These are phyloP conservation scores for Fomitopsis serialis DNA, from an alignment of 768 basidiomycete genomes.

Conservation along the genomic window DNA sequence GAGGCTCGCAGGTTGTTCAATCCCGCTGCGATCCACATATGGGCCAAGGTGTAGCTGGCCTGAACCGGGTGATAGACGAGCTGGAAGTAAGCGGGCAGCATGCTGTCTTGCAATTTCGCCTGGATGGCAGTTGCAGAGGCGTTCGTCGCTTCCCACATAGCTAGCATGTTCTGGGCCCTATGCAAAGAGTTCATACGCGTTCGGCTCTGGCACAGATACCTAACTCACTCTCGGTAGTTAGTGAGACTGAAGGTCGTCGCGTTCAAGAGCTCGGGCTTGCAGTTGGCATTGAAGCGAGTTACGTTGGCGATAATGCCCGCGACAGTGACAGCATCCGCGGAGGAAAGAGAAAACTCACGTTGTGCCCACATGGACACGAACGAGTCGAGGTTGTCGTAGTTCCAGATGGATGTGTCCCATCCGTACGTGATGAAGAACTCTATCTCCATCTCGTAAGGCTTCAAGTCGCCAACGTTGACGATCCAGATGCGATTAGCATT, in stretches of 20 bases:
- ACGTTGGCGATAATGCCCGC: conserved; percentile 50
- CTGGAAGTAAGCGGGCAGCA: conserved; percentile 63
- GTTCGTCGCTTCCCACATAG: conserved; percentile 44
- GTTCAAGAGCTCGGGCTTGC: conserved; percentile 65
- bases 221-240: conserved; percentile 63
- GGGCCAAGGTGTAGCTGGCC: conserved; percentile 51
- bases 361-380: conserved; percentile 57
- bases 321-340: conserved; percentile 35
- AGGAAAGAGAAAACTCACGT: conserved; percentile 53
- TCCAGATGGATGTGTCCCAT: conserved; percentile 56
- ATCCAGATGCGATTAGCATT: conserved; percentile 61
- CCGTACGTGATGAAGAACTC: conserved; percentile 65
- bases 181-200: neutral
- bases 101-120: conserved; percentile 39
- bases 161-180: conserved; percentile 54
- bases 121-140: conserved; percentile 49
- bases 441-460: conserved; percentile 66
- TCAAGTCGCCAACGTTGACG: conserved; percentile 72
- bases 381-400: conserved; percentile 42
- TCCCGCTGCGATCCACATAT: conserved; percentile 56
- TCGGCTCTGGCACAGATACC: no score
- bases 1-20: conserved; percentile 55
- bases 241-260: conserved; percentile 55
- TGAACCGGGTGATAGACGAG: conserved; percentile 62
- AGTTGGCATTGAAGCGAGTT: conserved; percentile 49